Base-by-base conservation (phyloP, 2,329 filamentous ascomycete species). In the Polytolypa hystricis region DNA sequence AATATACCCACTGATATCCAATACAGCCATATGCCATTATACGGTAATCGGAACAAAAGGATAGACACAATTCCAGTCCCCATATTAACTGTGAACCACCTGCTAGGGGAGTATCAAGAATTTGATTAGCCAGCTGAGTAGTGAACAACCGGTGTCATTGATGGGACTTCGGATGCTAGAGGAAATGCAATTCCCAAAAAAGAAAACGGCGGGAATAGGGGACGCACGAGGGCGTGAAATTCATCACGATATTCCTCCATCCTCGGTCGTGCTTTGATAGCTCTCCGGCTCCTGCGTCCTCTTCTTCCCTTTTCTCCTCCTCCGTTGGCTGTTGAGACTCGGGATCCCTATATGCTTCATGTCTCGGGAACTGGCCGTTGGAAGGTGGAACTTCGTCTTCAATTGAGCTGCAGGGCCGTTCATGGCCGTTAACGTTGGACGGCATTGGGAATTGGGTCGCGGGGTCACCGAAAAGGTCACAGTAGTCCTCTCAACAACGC, bases 51-150 rank as follows among this genome's bases (percentile, higher is more conserved):
- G 35, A 59, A 48, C 4, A 62, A 46, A 1, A 62, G 46, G 4
- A 60, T 52, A 5, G 59, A 61, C 4, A 61, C 58, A n/a, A 63
- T 61, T 0, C 60, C 60, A 1, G 60, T 64, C 25, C 60, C 58
- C 60, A 64, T 64, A 5, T 48, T 62, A 19, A 62, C 54, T 2
- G 56, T 54, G 42, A 62, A 62, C 60, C 60, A 63, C 44, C 58
- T 62, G 33, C 26, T 23, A 16, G 21, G 9, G 9, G 16, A 14
- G 14, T n/a, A 7, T 15, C 2, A 12, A 9, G 32, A 26, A 5
- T 30, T 10, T 18, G 4, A 19, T 40, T 37, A 40, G 33, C 28
- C 20, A 29, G 21, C 15, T 25, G 16, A 5, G 27, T 3, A 10
- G 15, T 14, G 4, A 11, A 14, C 16, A 21, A 39, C 14, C 7